phyloP scores from a whole-genome alignment of 2,329 filamentous ascomycete species.

The Pseudohalonectria lignicola region DNA sequence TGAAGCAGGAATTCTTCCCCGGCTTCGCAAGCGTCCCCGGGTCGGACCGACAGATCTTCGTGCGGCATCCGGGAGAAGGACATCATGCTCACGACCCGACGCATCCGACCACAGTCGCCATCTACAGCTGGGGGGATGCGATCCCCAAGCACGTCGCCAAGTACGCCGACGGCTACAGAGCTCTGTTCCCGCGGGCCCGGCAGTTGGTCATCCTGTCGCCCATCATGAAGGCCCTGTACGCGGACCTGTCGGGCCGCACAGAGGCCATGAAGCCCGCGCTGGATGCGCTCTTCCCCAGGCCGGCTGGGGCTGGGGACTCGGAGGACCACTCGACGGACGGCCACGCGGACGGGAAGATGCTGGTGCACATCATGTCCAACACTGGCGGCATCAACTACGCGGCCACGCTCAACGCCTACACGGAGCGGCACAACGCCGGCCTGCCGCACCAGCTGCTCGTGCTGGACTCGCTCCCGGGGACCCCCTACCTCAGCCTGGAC shows the following conservation, averaged over 20 bases:
- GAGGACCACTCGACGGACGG: too few relatives aligned
- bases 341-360: conserved; percentile 21
- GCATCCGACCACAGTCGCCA: conserved; percentile 31
- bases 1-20: too few relatives aligned
- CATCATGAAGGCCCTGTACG: conserved; percentile 33
- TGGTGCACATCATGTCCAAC: conserved; percentile 47
- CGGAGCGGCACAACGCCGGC: conserved; percentile 17
- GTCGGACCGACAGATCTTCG: too few relatives aligned
- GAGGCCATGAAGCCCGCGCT: conserved; percentile 33
- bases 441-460: conserved; percentile 37
- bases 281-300: conserved; percentile 23
- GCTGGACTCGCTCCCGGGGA: conserved; percentile 42
- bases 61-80: too few relatives aligned
- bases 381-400: conserved; percentile 44
- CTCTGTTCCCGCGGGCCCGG: conserved; percentile 36
- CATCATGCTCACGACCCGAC: too few relatives aligned
- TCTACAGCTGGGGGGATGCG: conserved; percentile 49
- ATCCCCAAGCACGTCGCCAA: conserved; percentile 42
- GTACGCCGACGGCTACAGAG: conserved; percentile 39
- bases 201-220: conserved; percentile 40
- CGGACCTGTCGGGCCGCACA: conserved; percentile 29
- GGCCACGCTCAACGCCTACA: conserved; percentile 35
- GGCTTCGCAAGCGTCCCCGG: too few relatives aligned
- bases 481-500: conserved; percentile 22
- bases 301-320: too few relatives aligned